A percentile compares a stretch with the other conserved stretches of the same genome.
These are phyloP conservation scores for Acer negundo DNA, from an alignment of 345 rosid genomes.

Conservation along the genomic window DNA sequence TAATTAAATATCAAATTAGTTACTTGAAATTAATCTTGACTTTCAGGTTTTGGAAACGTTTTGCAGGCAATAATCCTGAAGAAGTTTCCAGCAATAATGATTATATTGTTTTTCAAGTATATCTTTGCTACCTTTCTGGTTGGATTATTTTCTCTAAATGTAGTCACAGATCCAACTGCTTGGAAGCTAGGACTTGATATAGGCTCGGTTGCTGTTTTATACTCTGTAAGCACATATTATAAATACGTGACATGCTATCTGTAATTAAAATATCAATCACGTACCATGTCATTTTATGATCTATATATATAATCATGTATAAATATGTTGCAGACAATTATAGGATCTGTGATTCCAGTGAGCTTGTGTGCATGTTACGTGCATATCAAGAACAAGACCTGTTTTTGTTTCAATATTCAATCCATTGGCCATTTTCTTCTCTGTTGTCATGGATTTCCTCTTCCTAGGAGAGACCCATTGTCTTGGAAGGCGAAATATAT, in stretches of 20 bases:
- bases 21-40: no score
- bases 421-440: constrained; percentile 32
- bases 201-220: constrained; percentile 29
- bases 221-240: constrained; percentile 21
- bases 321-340: constrained; percentile 20
- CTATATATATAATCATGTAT: no score
- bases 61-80: constrained; percentile 37
- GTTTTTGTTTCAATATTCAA: constrained; percentile 34
- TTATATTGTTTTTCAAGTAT: constrained; percentile 27
- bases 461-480: constrained; percentile 25
- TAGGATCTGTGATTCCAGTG: constrained; percentile 11
- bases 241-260: no score
- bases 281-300: background rate
- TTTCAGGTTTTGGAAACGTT: background rate
- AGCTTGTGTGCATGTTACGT: constrained; percentile 26
- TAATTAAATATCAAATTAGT: no score
- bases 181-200: constrained; percentile 41
- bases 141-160: constrained; percentile 22
- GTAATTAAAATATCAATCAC: no score
- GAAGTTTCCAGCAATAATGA: constrained; percentile 37
- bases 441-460: constrained; percentile 20
- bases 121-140: constrained; percentile 29
- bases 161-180: constrained; percentile 36
- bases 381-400: constrained; percentile 32
- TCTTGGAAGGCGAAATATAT: constrained; percentile 28